A percentile compares a stretch with the other conserved stretches of the same genome.
Evolutionary conservation across 768 basidiomycete genomes (phyloP).

Genomic region (Pulveroboletus sp.): DNA sequence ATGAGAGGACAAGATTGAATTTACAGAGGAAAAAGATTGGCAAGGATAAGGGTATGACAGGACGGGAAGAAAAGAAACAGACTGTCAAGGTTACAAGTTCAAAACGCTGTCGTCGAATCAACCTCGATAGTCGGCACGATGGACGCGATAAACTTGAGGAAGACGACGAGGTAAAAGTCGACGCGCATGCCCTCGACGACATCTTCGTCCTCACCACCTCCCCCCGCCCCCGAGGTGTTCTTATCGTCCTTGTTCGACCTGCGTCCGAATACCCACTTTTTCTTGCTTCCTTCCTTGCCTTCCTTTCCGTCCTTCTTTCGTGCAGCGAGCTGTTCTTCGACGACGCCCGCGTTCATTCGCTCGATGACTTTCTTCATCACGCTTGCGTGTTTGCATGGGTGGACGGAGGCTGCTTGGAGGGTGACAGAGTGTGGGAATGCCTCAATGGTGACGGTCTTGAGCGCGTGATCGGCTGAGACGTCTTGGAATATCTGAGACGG

Average conservation of each 20-base stretch:
- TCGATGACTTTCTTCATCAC: constrained; percentile 99
- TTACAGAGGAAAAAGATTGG: not conserved
- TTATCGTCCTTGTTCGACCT: constrained; percentile 60
- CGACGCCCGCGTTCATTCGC: constrained; percentile 88
- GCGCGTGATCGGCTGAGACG: constrained; percentile 92
- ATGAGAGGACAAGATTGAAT: not conserved
- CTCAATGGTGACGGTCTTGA: constrained; percentile 99
- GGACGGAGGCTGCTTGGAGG: constrained; percentile 87
- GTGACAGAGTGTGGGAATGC: constrained; percentile 90
- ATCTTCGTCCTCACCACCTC: constrained; percentile 40
- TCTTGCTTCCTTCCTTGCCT: constrained; percentile 58
- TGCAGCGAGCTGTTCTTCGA: constrained; percentile 74
- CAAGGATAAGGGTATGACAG: constrained; percentile 12
- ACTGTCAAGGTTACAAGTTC: constrained; percentile 9
- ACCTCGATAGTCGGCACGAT: constrained; percentile 99
- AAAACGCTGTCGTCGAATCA: constrained; percentile 81
- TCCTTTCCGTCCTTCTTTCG: constrained; percentile 47
- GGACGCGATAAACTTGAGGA: constrained; percentile 98
- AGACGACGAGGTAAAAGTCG: constrained; percentile 96
- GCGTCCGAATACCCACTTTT: constrained; percentile 82
- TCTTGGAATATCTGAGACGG: constrained; percentile 95
- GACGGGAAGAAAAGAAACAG: not conserved
- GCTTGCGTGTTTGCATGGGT: constrained; percentile 97
- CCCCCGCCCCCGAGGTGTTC: constrained; percentile 8
- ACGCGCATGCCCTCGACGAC: constrained; percentile 93